phyloP scores from a whole-genome alignment of 306 rosid genomes.

The Ochetophila trinervis region DNA sequence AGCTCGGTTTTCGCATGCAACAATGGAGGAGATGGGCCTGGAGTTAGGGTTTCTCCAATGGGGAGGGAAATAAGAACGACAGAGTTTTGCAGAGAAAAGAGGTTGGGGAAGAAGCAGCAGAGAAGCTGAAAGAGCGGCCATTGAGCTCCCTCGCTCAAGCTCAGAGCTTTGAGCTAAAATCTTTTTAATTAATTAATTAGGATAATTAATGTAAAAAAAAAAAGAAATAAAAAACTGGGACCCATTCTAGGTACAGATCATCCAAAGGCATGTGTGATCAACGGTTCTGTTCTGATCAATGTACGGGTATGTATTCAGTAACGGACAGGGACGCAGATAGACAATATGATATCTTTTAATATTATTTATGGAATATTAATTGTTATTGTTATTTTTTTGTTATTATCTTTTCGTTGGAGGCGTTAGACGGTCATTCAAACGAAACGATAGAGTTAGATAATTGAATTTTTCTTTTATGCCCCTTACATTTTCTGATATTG shows the following conservation, averaged over 20 bases:
- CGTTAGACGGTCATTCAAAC: slow-evolving; percentile 18
- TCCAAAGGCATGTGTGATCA: no score
- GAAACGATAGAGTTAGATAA: no score
- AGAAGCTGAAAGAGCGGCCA: slow-evolving; percentile 35
- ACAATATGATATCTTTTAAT: no score
- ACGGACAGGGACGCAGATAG: no score
- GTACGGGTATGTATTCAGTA: no score
- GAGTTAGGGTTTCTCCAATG: slow-evolving; percentile 27
- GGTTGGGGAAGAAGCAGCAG: slow-evolving; percentile 25
- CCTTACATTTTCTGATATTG: background rate
- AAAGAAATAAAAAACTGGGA: no score
- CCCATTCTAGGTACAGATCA: no score
- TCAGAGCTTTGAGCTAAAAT: background rate
- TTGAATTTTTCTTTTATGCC: background rate
- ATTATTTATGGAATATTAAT: no score
- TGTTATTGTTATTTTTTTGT: no score
- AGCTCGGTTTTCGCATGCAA: slow-evolving; percentile 9
- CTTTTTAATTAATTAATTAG: background rate
- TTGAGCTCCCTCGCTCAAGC: background rate
- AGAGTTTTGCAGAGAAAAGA: slow-evolving; percentile 5
- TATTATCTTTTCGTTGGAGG: no score
- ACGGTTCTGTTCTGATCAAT: no score
- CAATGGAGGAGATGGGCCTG: slow-evolving; percentile 6
- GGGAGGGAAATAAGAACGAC: slow-evolving; percentile 12
- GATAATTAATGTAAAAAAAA: no score